These are phyloP conservation scores for Chloris gayana DNA, from an alignment of 176 grass and related monocot species.

Conservation along the genomic window DNA sequence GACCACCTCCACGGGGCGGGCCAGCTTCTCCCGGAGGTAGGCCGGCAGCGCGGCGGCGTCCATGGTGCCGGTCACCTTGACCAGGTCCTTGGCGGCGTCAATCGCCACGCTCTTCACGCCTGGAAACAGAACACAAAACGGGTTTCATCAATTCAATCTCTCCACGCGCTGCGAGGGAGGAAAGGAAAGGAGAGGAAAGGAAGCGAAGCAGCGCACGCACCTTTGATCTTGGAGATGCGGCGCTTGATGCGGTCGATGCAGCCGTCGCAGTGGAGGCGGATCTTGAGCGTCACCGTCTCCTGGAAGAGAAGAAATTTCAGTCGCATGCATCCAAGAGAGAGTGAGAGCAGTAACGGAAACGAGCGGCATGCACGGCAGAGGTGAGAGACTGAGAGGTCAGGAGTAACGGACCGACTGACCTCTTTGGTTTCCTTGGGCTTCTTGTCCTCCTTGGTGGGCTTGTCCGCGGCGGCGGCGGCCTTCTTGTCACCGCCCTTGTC, in stretches of 20 bases:
- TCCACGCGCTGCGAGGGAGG: too few relatives aligned
- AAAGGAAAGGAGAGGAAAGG: too few relatives aligned
- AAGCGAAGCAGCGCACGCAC: too few relatives aligned
- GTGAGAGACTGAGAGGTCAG: too few relatives aligned
- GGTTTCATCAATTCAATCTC: too few relatives aligned
- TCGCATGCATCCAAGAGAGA: neutral
- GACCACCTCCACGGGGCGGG: conserved; percentile 65
- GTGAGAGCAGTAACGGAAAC: neutral
- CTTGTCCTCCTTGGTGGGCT: conserved; percentile 63
- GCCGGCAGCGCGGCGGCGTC: conserved; percentile 63
- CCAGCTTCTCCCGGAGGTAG: conserved; percentile 72
- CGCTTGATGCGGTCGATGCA: conserved; percentile 80
- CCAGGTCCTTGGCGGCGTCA: conserved; percentile 72
- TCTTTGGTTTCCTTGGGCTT: conserved; percentile 57
- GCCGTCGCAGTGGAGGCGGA: conserved; percentile 86
- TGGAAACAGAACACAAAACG: neutral
- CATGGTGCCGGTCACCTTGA: conserved; percentile 86
- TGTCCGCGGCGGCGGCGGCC: conserved; percentile 40
- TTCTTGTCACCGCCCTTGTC: conserved; percentile 21
- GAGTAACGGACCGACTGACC: conserved; percentile 30
- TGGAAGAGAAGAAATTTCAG: conserved; percentile 11
- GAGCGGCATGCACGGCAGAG: neutral
- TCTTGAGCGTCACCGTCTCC: conserved; percentile 91
- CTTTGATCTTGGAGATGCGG: conserved; percentile 76
- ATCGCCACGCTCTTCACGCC: conserved; percentile 74